phyloP scores from a whole-genome alignment of 1,139 yeast species.

The Geotrichum phurueaensis region DNA sequence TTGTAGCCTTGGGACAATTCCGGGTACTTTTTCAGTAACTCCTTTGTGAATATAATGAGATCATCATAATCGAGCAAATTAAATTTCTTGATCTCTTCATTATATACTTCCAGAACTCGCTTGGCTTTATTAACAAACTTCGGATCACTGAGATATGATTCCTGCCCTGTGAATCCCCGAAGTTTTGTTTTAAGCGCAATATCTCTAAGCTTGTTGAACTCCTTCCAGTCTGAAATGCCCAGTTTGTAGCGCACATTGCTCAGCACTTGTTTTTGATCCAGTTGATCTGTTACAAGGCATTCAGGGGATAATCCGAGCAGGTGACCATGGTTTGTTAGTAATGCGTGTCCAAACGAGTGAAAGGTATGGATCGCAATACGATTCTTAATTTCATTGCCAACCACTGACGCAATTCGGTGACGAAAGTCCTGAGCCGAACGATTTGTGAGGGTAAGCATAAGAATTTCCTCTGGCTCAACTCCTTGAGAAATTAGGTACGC shows the following conservation, averaged over 20 bases:
- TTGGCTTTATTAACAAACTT: not conserved
- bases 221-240: not conserved
- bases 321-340: conserved; percentile 53
- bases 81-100: conserved; percentile 12
- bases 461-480: conserved; percentile 51
- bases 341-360: conserved; percentile 65
- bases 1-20: conserved; percentile 47
- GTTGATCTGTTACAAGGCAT: conserved; percentile 60
- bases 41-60: conserved; percentile 52
- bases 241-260: conserved; percentile 8
- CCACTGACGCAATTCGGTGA: conserved; percentile 43
- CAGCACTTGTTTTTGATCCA: conserved; percentile 51
- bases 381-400: conserved; percentile 29
- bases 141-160: not conserved
- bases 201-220: not conserved
- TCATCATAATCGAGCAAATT: conserved; percentile 49
- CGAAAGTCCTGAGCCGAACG: conserved; percentile 83
- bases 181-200: conserved; percentile 4
- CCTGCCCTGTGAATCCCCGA: not conserved
- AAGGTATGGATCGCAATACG: conserved; percentile 73
- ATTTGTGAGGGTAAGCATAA: conserved; percentile 87
- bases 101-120: not conserved
- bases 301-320: conserved; percentile 41
- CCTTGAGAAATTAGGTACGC: conserved; percentile 56
- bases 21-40: conserved; percentile 43